phyloP scores from a whole-genome alignment of 2,329 filamentous ascomycete genomes.

The Arthrobotrys sinensis region DNA sequence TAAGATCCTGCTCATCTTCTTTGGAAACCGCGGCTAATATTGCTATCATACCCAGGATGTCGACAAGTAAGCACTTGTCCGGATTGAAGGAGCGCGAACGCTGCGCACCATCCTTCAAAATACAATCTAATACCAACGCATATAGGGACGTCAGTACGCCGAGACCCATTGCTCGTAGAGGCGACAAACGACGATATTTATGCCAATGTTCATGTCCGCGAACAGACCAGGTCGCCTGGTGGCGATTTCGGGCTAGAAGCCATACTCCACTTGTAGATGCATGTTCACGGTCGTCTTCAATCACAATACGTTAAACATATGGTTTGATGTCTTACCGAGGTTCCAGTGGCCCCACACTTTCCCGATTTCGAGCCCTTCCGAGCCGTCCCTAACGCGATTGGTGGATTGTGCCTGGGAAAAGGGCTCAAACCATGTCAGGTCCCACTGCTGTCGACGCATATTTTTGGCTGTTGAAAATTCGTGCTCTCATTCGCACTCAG shows the following conservation, averaged over 20 bases:
- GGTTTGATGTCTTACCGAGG: conserved; percentile 51
- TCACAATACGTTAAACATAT: conserved; percentile 16
- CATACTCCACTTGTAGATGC: neutral
- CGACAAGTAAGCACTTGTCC: too few species aligned
- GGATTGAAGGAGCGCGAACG: too few species aligned
- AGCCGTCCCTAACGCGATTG: conserved; percentile 29
- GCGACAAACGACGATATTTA: neutral
- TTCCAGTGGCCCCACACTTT: conserved; percentile 29
- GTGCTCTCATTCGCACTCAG: conserved; percentile 21
- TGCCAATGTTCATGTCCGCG: neutral
- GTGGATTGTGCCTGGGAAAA: conserved; percentile 35
- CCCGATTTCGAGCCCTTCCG: conserved; percentile 33
- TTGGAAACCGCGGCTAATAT: too few species aligned
- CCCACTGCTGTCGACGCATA: conserved; percentile 6
- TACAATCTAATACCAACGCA: too few species aligned
- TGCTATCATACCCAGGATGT: too few species aligned
- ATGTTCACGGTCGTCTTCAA: conserved; percentile 9
- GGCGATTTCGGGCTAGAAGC: neutral
- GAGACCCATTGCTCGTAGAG: too few species aligned
- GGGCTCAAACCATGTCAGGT: conserved; percentile 20
- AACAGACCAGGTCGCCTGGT: neutral
- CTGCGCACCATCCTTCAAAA: too few species aligned
- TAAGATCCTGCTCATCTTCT: neutral
- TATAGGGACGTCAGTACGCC: too few species aligned
- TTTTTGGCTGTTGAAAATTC: conserved; percentile 36